Evolutionary conservation across 176 grass and related monocot species (phyloP).

Genomic region (Saccharum officinarum): DNA sequence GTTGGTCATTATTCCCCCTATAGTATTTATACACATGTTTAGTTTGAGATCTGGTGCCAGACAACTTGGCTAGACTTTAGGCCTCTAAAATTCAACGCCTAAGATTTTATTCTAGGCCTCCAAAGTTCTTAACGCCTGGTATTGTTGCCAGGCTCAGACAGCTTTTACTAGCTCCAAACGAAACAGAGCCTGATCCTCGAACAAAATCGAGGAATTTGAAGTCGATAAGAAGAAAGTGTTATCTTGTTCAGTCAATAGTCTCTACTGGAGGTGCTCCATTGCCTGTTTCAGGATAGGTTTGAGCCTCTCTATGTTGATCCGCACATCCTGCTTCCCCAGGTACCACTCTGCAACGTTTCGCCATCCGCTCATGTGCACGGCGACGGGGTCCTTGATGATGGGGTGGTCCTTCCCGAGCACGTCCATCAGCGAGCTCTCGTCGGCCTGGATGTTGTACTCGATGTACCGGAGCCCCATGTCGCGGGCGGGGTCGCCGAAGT

Average conservation of each 20-base stretch:
- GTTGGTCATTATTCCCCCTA: no score
- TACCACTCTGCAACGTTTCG: slow-evolving; percentile 64
- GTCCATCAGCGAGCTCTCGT: slow-evolving; percentile 68
- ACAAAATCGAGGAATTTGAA: no score
- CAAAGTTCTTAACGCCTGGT: no score
- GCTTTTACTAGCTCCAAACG: no score
- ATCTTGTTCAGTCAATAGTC: background rate
- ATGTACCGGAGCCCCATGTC: slow-evolving; percentile 72
- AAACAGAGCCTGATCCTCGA: no score
- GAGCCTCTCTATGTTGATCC: slow-evolving; percentile 55
- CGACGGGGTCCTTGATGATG: slow-evolving; percentile 52
- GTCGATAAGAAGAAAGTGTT: no score
- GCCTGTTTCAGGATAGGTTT: slow-evolving; percentile 36
- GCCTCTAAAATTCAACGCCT: no score
- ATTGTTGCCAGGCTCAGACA: no score
- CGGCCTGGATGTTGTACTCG: slow-evolving; percentile 51
- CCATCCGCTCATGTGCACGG: slow-evolving; percentile 64
- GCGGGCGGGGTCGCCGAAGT: slow-evolving; percentile 59
- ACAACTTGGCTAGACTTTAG: no score
- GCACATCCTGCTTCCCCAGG: slow-evolving; percentile 66
- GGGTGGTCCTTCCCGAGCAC: slow-evolving; percentile 63
- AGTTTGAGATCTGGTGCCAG: no score
- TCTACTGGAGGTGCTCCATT: slow-evolving; percentile 39
- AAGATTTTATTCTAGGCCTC: no score
- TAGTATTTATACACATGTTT: no score